A percentile compares a stretch with the other conserved stretches of the same genome.
These are phyloP conservation scores for Pseudevernia furfuracea DNA, from an alignment of 495 filamentous ascomycete genomes.

Conservation along the genomic window DNA sequence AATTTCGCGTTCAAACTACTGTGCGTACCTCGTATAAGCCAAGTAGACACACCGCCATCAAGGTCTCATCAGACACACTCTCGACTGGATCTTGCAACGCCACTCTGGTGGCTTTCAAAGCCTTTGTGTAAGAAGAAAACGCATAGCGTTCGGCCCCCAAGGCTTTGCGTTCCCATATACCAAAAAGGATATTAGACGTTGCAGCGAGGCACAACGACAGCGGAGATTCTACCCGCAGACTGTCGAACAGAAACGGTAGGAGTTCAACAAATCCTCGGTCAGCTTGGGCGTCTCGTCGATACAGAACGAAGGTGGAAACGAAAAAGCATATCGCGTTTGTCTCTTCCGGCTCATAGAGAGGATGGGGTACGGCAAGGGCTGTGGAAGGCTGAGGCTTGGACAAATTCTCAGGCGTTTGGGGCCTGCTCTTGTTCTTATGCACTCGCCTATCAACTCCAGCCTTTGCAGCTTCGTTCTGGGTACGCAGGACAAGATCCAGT, in stretches of 20 bases:
- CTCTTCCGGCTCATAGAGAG: slow-evolving; percentile 18
- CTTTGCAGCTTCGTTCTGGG: slow-evolving; percentile 21
- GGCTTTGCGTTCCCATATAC: slow-evolving; percentile 12
- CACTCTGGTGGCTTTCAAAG: slow-evolving; percentile 45
- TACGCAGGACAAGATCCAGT: slow-evolving; percentile 22
- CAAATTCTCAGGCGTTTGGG: neutral
- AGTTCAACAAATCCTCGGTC: slow-evolving; percentile 21
- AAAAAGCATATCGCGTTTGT: slow-evolving; percentile 19
- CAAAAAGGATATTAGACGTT: slow-evolving; percentile 12
- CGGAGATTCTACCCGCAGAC: slow-evolving; percentile 7
- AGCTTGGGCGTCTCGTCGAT: slow-evolving; percentile 14
- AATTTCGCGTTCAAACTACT: neutral
- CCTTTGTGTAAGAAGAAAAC: slow-evolving; percentile 33
- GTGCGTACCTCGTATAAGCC: slow-evolving; percentile 21
- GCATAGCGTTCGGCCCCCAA: slow-evolving; percentile 6
- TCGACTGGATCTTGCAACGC: slow-evolving; percentile 44
- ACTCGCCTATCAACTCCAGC: slow-evolving; percentile 16
- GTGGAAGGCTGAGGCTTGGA: neutral
- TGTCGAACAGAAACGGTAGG: slow-evolving; percentile 18
- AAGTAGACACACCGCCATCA: slow-evolving; percentile 47
- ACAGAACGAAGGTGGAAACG: slow-evolving; percentile 18
- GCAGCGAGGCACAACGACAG: slow-evolving; percentile 15
- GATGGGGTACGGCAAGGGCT: neutral
- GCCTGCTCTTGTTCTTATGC: slow-evolving; percentile 4
- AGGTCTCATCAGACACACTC: slow-evolving; percentile 46